Conservation (phyloP, 495 filamentous ascomycete species). For the Hypoxylon trugodes region DNA sequence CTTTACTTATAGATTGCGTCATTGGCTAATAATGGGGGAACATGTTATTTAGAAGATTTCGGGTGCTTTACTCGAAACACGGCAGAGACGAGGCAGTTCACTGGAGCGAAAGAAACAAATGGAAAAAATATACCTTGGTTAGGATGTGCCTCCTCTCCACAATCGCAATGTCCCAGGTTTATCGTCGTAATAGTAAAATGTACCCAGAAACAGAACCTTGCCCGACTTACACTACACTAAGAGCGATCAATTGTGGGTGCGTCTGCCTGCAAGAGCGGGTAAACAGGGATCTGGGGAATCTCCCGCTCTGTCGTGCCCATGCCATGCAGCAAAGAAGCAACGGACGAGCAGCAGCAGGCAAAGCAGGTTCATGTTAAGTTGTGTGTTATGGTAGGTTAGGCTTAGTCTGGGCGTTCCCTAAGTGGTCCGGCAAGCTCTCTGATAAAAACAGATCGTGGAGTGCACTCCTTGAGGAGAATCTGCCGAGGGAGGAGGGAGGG, state of each 20-base stretch:
- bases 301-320: constrained; percentile 47
- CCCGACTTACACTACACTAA: constrained; percentile 4
- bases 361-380: too few relatives aligned
- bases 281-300: constrained; percentile 47
- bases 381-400: constrained; percentile 30
- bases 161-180: too few relatives aligned
- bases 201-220: too few relatives aligned
- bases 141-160: too few relatives aligned
- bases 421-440: constrained; percentile 35
- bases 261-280: constrained; percentile 46
- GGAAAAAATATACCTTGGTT: background rate
- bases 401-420: constrained; percentile 26
- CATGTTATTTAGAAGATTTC: background rate
- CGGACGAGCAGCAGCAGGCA: constrained; percentile 46
- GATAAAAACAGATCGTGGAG: constrained; percentile 46
- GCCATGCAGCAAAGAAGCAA: constrained; percentile 42
- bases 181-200: too few relatives aligned
- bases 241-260: constrained; percentile 31
- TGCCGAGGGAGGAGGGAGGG: constrained; percentile 40
- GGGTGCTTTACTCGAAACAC: background rate
- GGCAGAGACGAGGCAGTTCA: background rate
- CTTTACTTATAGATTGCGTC: constrained; percentile 20
- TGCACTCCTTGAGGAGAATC: constrained; percentile 45
- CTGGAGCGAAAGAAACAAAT: background rate
- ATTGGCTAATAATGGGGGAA: background rate